phyloP scores from a whole-genome alignment of 2,329 filamentous ascomycete species.

The Diplodia scrobiculata region DNA sequence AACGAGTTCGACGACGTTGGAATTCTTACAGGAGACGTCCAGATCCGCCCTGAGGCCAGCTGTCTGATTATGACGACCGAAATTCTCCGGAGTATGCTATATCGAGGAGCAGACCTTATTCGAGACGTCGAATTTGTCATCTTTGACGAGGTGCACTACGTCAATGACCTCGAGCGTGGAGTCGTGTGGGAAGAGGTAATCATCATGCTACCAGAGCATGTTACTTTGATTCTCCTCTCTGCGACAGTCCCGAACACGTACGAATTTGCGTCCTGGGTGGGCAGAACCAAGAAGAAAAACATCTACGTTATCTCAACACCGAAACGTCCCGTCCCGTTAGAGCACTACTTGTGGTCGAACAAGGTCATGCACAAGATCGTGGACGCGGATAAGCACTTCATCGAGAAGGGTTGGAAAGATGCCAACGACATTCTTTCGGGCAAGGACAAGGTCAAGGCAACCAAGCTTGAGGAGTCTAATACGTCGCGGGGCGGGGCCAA shows the following conservation, averaged over 20 bases:
- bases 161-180: slow-evolving; percentile 92
- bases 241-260: slow-evolving; percentile 97
- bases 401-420: slow-evolving; percentile 92
- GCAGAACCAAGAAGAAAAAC: slow-evolving; percentile 95
- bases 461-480: slow-evolving; percentile 56
- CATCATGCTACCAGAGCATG: slow-evolving; percentile 97
- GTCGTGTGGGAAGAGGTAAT: slow-evolving; percentile 99
- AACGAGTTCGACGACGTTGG: slow-evolving; percentile 91
- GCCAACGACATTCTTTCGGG: slow-evolving; percentile 81
- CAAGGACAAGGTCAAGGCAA: slow-evolving; percentile 71
- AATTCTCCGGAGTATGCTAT: slow-evolving; percentile 96
- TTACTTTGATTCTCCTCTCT: slow-evolving; percentile 90
- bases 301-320: slow-evolving; percentile 98
- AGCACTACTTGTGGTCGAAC: slow-evolving; percentile 94
- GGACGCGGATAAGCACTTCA: slow-evolving; percentile 84
- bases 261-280: slow-evolving; percentile 98
- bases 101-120: slow-evolving; percentile 91
- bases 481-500: slow-evolving; percentile 56
- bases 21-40: slow-evolving; percentile 94
- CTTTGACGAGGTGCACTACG: slow-evolving; percentile 98
- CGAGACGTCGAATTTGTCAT: slow-evolving; percentile 98
- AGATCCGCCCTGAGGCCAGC: slow-evolving; percentile 95
- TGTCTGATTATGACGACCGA: slow-evolving; percentile 99
- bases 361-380: slow-evolving; percentile 95
- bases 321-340: slow-evolving; percentile 89